Conservation (phyloP, 179 eudicot genomes). For the Patellifolia procumbens region DNA sequence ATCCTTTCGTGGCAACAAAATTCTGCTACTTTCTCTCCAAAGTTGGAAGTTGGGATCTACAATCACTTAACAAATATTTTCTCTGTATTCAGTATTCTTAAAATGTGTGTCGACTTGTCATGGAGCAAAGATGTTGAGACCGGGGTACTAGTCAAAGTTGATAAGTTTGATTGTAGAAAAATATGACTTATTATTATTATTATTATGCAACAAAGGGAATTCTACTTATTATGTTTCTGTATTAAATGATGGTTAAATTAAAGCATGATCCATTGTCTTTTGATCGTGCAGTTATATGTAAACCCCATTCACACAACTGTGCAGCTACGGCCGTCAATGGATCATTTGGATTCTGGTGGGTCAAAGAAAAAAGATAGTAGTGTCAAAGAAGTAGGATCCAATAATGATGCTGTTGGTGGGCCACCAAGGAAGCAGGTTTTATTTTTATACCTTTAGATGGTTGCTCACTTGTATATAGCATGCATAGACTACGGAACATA, state of each 20-base stretch:
- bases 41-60: no score
- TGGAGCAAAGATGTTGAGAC: no score
- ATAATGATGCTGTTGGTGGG: slow-evolving; percentile 39
- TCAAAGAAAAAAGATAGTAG: slow-evolving; percentile 44
- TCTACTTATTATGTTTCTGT: not conserved
- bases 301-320: slow-evolving; percentile 79
- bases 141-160: no score
- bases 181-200: no score
- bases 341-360: slow-evolving; percentile 43
- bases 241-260: not conserved
- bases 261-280: not conserved
- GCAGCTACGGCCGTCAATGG: slow-evolving; percentile 89
- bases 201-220: not conserved
- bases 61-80: no score
- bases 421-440: slow-evolving; percentile 42
- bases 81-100: no score
- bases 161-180: no score
- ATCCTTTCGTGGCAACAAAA: no score
- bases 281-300: slow-evolving; percentile 76
- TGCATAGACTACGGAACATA: not conserved
- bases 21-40: no score
- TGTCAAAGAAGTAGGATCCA: slow-evolving; percentile 43
- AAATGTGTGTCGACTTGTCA: no score
- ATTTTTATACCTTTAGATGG: not conserved
- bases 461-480: not conserved